Conservation (phyloP, 306 rosid genomes). For the Pterocarpus macrocarpus region DNA sequence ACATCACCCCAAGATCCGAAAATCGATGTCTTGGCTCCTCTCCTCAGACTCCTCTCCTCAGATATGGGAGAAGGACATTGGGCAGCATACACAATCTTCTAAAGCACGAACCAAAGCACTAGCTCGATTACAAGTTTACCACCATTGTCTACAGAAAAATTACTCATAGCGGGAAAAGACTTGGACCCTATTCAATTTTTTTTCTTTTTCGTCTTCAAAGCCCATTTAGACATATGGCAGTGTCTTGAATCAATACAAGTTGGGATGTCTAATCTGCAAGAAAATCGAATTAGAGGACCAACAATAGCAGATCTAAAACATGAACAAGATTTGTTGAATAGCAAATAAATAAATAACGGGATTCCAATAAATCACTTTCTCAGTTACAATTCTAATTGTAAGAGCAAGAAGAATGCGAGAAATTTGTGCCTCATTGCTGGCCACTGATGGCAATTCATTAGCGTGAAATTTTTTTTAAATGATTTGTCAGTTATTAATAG, state of each 20-base stretch:
- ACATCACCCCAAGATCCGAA: background rate
- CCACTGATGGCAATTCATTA: too few species aligned
- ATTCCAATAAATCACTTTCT: too few species aligned
- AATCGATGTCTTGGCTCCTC: conserved; percentile 17
- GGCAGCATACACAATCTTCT: conserved; percentile 14
- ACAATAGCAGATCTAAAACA: background rate
- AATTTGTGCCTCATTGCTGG: too few species aligned
- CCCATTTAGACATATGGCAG: background rate
- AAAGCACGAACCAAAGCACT: conserved; percentile 15
- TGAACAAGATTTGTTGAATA: too few species aligned
- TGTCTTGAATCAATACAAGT: conserved; percentile 14
- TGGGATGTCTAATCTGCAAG: background rate
- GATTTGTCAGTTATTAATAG: too few species aligned
- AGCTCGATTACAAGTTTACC: conserved; percentile 10
- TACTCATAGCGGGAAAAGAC: background rate
- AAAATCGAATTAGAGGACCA: background rate
- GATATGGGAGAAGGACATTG: conserved; percentile 1
- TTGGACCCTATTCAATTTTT: background rate
- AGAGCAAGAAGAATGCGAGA: too few species aligned
- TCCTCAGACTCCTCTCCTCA: background rate
- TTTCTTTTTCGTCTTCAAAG: too few species aligned
- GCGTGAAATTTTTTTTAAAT: too few species aligned
- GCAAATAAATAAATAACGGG: too few species aligned
- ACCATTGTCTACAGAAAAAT: background rate
- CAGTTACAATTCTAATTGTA: too few species aligned